A percentile compares a stretch with the other conserved stretches of the same genome.
These are phyloP conservation scores for Eucalyptus erythrocorys DNA, from an alignment of 345 rosid species.

Conservation along the genomic window DNA sequence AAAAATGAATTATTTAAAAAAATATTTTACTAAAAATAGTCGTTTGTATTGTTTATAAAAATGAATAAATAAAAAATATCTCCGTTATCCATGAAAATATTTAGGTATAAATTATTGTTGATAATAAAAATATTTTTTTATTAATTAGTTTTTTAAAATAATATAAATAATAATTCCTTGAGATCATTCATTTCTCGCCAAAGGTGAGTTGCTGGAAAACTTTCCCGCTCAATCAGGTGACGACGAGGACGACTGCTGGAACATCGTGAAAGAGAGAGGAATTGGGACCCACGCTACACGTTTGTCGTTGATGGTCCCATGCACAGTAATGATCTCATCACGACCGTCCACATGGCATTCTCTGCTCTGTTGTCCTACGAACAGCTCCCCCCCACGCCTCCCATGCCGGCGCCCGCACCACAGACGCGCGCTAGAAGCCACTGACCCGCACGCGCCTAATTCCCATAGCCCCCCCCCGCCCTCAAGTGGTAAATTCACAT, in stretches of 20 bases:
- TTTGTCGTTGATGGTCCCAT: background rate
- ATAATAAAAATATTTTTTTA: background rate
- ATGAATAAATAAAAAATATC: accelerated
- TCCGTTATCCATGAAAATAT: accelerated
- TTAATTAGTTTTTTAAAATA: background rate
- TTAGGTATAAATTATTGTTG: accelerated
- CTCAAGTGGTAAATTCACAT: background rate
- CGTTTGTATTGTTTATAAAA: accelerated
- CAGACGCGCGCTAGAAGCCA: background rate
- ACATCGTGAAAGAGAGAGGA: background rate
- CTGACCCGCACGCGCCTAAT: background rate
- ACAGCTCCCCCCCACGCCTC: background rate
- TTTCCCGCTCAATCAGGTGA: background rate
- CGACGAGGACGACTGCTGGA: background rate
- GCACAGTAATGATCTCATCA: background rate
- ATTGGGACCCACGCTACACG: background rate
- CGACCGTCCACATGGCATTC: background rate
- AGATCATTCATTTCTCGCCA: background rate
- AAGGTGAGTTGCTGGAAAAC: background rate
- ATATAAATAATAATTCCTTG: background rate
- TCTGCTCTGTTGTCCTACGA: background rate
- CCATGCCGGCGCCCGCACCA: background rate
- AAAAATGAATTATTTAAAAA: accelerated
- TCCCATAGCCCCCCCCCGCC: background rate
- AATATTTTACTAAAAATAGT: background rate